These are phyloP conservation scores for Apiospora rasikravindrae DNA, from an alignment of 2,329 filamentous ascomycete species.

Conservation along the genomic window DNA sequence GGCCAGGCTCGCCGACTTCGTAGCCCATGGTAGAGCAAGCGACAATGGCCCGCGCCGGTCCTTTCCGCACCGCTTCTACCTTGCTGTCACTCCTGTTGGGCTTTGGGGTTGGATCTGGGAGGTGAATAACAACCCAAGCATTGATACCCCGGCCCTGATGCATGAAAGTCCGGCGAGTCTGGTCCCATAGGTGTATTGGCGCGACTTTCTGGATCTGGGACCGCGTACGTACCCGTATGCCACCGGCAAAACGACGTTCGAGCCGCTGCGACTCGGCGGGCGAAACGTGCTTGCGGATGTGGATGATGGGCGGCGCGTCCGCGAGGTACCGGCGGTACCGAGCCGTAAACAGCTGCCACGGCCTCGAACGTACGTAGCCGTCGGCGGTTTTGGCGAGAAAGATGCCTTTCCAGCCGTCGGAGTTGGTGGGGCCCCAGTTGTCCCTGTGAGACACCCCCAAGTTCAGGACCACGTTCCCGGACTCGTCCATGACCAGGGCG, in stretches of 20 bases:
- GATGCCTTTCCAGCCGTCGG: constrained; percentile 9
- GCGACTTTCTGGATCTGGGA: neutral
- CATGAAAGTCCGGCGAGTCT: neutral
- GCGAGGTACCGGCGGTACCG: neutral
- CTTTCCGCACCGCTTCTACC: neutral
- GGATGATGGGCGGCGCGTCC: neutral
- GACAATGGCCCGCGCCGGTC: neutral
- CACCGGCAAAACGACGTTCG: neutral
- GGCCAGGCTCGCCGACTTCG: neutral
- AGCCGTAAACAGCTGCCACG: neutral
- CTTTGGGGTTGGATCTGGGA: neutral
- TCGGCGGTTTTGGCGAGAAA: constrained; percentile 17
- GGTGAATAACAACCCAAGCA: neutral
- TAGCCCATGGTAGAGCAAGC: constrained; percentile 16
- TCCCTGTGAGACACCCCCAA: constrained; percentile 4
- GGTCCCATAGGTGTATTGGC: constrained; percentile 5
- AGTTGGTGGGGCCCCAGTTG: neutral
- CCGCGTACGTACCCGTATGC: neutral
- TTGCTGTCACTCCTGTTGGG: neutral
- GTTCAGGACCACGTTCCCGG: neutral
- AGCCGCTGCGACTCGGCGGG: neutral
- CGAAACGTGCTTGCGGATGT: neutral
- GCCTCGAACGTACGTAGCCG: constrained; percentile 11
- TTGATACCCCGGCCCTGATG: constrained; percentile 10
- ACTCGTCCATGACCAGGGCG: neutral